These are phyloP conservation scores for Chrysoporthe cubensis DNA, from an alignment of 2,329 filamentous ascomycete genomes.

Conservation along the genomic window DNA sequence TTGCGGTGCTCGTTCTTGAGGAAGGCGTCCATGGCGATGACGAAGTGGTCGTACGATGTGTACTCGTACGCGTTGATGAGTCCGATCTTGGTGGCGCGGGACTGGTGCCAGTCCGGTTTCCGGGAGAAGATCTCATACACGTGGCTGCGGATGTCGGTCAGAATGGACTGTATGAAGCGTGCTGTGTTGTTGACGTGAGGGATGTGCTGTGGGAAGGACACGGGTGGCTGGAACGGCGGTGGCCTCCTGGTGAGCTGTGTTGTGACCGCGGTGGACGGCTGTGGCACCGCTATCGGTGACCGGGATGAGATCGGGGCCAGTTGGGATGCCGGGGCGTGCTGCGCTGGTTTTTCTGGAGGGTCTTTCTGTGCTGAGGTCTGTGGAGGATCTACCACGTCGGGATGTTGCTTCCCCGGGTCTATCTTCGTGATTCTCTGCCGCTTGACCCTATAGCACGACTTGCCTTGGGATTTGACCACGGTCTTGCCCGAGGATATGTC, in stretches of 20 bases:
- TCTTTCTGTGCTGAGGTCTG: not conserved
- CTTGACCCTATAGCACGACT: constrained; percentile 29
- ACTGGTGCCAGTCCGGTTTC: constrained; percentile 27
- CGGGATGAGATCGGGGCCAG: not conserved
- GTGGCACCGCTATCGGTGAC: not conserved
- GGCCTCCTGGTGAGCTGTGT: not conserved
- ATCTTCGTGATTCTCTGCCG: constrained; percentile 14
- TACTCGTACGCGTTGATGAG: constrained; percentile 30
- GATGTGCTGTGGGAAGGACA: constrained; percentile 14
- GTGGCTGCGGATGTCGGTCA: constrained; percentile 30
- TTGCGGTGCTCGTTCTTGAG: constrained; percentile 27
- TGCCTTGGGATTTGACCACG: constrained; percentile 29
- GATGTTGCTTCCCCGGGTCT: not conserved
- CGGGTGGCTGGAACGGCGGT: not conserved
- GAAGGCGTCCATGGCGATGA: constrained; percentile 30
- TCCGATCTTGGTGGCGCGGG: constrained; percentile 18
- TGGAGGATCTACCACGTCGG: not conserved
- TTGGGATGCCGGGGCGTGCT: not conserved
- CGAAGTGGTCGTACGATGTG: constrained; percentile 30
- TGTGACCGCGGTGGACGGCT: not conserved
- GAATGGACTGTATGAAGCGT: constrained; percentile 27
- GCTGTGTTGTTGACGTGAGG: constrained; percentile 23
- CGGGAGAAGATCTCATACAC: constrained; percentile 29
- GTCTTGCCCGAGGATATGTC: constrained; percentile 28
- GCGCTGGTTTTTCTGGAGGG: not conserved